A percentile compares a stretch with the other conserved stretches of the same genome.
Evolutionary conservation across 495 filamentous ascomycete species (phyloP).

Genomic region (Chaetomium cochliodes): DNA sequence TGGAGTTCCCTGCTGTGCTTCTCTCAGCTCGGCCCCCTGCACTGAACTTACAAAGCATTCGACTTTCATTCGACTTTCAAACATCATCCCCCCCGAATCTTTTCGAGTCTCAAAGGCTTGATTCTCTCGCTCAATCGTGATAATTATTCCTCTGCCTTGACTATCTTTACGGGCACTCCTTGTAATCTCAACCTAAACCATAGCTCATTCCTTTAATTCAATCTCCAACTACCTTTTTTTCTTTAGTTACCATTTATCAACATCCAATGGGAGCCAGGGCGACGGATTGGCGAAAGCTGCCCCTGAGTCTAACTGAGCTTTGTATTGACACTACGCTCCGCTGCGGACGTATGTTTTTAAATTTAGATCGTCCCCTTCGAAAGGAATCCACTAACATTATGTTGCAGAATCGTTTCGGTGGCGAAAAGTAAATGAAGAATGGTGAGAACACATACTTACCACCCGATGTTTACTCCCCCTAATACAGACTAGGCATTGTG

Average conservation of each 20-base stretch:
- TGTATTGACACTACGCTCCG: constrained; percentile 88
- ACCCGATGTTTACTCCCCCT: constrained; percentile 9
- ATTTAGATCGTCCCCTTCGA: not conserved
- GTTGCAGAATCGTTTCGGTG: constrained; percentile 78
- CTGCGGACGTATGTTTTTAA: constrained; percentile 58
- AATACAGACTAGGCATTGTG: constrained; percentile 61
- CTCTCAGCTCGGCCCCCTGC: not conserved
- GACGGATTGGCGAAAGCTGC: constrained; percentile 76
- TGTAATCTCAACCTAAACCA: no score
- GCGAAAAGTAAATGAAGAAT: constrained; percentile 81
- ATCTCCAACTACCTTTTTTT: no score
- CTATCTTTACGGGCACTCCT: no score
- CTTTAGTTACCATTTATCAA: not conserved
- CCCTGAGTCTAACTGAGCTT: constrained; percentile 74
- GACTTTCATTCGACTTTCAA: not conserved
- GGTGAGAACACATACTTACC: constrained; percentile 46
- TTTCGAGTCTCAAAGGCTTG: no score
- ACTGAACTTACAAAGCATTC: not conserved
- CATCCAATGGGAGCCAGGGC: constrained; percentile 29
- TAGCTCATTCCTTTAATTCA: no score
- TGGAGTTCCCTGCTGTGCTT: not conserved
- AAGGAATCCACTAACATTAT: not conserved
- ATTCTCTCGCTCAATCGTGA: no score
- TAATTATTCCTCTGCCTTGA: no score
- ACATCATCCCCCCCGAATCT: no score